A percentile compares a stretch with the other conserved stretches of the same genome.
These are phyloP conservation scores for Porcisia hertigi DNA, from an alignment of 208 protist species.

Conservation along the genomic window DNA sequence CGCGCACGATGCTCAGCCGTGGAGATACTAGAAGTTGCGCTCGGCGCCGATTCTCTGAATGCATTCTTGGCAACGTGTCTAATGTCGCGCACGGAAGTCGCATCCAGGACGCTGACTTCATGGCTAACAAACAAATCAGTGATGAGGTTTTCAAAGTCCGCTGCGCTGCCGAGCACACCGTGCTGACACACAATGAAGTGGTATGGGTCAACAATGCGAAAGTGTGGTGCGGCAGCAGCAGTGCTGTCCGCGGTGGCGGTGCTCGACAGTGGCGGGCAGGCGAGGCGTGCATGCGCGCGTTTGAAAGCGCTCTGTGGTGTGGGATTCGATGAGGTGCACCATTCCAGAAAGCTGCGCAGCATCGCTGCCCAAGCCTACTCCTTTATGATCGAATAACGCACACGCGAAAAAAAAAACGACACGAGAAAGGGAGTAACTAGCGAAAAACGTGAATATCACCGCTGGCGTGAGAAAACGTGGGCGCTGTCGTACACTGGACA, in stretches of 20 bases:
- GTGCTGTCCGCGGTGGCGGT: too few species aligned
- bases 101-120: conserved; percentile 31
- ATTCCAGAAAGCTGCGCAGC: conserved; percentile 6
- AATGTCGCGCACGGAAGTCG: not conserved
- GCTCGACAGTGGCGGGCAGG: conserved; percentile 5
- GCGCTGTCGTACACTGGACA: too few species aligned
- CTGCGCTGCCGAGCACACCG: conserved; percentile 50
- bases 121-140: conserved; percentile 34
- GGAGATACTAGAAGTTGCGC: not conserved
- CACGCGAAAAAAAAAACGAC: not conserved
- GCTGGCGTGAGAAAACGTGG: too few species aligned
- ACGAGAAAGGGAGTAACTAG: too few species aligned
- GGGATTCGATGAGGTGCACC: not conserved
- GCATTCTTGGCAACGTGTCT: not conserved
- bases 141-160: conserved; percentile 52
- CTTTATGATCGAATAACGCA: not conserved
- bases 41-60: not conserved
- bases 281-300: conserved; percentile 8
- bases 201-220: conserved; percentile 38
- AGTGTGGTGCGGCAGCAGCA: not conserved
- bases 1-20: conserved; percentile 11
- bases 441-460: too few species aligned
- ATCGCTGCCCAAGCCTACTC: too few species aligned
- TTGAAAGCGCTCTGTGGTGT: conserved; percentile 21
- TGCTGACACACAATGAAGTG: conserved; percentile 77